phyloP scores from a whole-genome alignment of 768 basidiomycete genomes.

The Pleurotus sapidus region DNA sequence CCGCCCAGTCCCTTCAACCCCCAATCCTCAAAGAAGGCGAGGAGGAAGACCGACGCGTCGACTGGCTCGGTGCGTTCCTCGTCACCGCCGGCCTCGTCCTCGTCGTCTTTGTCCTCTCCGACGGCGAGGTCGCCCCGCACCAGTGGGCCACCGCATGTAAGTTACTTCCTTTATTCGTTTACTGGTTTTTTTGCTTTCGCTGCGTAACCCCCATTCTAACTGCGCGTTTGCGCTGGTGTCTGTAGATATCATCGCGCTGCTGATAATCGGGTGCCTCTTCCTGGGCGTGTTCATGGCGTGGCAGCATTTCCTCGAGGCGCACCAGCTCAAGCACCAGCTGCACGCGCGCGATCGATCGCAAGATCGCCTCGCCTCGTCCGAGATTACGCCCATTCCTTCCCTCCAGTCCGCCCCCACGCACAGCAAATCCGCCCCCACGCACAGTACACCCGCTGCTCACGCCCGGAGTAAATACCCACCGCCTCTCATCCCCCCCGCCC shows the following conservation, averaged over 20 bases:
- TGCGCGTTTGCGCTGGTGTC: not conserved
- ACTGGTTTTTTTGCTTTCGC: too few species aligned
- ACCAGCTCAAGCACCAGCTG: constrained; percentile 1
- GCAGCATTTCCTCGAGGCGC: constrained; percentile 60
- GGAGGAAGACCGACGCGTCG: constrained; percentile 48
- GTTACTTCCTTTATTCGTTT: constrained; percentile 8
- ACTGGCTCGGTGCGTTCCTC: constrained; percentile 75
- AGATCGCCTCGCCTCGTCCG: too few species aligned
- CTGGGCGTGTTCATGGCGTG: constrained; percentile 57
- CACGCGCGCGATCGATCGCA: too few species aligned
- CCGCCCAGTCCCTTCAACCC: too few species aligned
- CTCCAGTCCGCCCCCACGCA: too few species aligned
- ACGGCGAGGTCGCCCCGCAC: constrained; percentile 54
- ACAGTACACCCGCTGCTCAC: constrained; percentile 20
- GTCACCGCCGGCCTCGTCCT: constrained; percentile 64
- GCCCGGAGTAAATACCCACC: constrained; percentile 26
- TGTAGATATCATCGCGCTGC: constrained; percentile 66
- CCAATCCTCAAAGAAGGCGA: too few species aligned
- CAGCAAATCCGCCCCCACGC: constrained; percentile 17
- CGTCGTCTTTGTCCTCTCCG: constrained; percentile 70
- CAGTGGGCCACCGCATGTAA: constrained; percentile 56
- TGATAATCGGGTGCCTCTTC: constrained; percentile 60
- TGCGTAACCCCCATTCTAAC: too few species aligned
- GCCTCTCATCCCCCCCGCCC: constrained; percentile 56
- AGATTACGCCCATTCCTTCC: too few species aligned